Conservation (phyloP, 2,329 filamentous ascomycete genomes). For the Dryadomyces quercivorus region DNA sequence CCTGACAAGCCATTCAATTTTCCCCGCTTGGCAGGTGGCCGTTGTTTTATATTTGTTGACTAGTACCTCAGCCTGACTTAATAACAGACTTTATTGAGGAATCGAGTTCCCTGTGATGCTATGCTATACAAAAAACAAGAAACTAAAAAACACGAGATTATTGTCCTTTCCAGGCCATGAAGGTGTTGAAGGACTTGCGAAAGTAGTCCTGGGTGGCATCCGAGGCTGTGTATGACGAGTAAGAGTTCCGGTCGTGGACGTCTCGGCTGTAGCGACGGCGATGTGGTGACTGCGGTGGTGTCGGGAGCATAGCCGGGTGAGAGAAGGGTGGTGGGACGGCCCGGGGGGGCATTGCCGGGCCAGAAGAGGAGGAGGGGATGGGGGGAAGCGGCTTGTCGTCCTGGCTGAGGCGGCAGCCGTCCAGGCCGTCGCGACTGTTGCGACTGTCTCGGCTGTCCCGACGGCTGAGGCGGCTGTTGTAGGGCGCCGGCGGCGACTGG, state of each 20-base stretch:
- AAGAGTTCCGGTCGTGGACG: not conserved
- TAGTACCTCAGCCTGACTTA: not conserved
- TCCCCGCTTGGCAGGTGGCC: too few species aligned
- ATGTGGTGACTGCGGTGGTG: conserved; percentile 8
- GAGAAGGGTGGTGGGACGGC: not conserved
- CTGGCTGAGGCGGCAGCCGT: not conserved
- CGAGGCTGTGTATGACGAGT: too few species aligned
- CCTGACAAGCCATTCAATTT: not conserved
- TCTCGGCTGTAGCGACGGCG: not conserved
- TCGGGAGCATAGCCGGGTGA: conserved; percentile 3
- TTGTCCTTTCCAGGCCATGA: not conserved
- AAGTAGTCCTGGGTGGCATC: not conserved
- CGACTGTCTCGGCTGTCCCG: not conserved
- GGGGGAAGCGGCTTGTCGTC: not conserved
- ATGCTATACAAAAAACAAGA: not conserved
- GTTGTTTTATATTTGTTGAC: not conserved
- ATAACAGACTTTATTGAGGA: not conserved
- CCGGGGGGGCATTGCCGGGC: not conserved
- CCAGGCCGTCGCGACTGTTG: not conserved
- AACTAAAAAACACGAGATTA: too few species aligned
- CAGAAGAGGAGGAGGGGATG: not conserved
- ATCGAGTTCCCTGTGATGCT: not conserved
- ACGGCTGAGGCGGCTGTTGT: not conserved
- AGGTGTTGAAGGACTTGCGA: not conserved
- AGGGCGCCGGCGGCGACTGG: not conserved